Evolutionary conservation across 208 protist genomes (phyloP), one percentile per base, ranked within the genome.

Genomic region (Vickermania ingenoplastis): DNA sequence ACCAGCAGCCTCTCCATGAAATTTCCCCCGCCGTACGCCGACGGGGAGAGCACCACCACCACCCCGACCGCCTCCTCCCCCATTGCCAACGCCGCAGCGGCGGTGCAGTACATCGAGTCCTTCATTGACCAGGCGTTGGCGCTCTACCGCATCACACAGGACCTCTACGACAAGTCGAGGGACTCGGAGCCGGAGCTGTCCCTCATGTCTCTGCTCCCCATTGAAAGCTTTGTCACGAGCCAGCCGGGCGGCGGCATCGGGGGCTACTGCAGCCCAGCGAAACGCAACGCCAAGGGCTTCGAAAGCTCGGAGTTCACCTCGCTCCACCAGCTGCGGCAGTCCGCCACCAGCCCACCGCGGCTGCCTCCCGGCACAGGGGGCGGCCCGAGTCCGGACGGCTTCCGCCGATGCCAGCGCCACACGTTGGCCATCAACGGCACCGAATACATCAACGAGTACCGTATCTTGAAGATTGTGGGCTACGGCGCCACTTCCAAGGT

Each of bases 381-480:
- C 36, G 17, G 36, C 36, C 11, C 36, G 36, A 45, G 17, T 17
- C 36, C 7, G 11, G 36, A 45, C 36, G 17, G 36, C 17, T 7
- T 7, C 17, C 36, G 29, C 7, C 41, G 50, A 5, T 54, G 7
- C 22, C 50, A 25, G 24, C 50, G 50, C 7, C 7, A 5, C 13
- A 17, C 21, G 7, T 21, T 5, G n/a, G 23, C 13, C 56, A 67
- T 31, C 41, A 26, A 63, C 27, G 68, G 60, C 7, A 31, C 49
- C 23, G 59, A 63, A 27, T 25, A 69, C 31, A 29, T 92, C 4
- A 92, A 92, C 65, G 60, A 89, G n/a, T 93, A 91, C 70, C 63
- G 48, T 28, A 30, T 91, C 4, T 29, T 75, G 24, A 28, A 53
- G 1, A 54, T 65, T 13, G 30, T 92, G 11, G 83, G 83, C n/a